Percentiles rank a stretch among this genome's conserved stretches.
Conservation (phyloP, 2,329 filamentous ascomycete genomes). For the Alternaria solani region DNA sequence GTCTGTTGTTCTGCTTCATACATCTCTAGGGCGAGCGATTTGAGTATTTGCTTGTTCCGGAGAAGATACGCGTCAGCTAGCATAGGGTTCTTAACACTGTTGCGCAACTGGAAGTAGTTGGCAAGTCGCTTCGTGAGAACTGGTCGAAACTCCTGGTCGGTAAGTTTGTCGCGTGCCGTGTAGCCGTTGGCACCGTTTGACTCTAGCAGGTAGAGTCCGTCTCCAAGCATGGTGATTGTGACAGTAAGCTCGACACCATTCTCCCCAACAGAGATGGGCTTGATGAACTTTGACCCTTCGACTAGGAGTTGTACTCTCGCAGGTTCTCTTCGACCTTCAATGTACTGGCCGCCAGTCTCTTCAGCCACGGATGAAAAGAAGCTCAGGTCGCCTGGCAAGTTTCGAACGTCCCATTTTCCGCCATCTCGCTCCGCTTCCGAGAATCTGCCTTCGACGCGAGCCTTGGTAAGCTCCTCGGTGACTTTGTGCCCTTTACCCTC, state of each 20-base stretch:
- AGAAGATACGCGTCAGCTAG: constrained; percentile 75
- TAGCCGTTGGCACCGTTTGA: constrained; percentile 73
- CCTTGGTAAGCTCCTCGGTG: constrained; percentile 86
- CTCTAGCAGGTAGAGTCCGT: constrained; percentile 65
- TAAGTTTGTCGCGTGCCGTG: constrained; percentile 77
- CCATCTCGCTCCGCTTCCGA: constrained; percentile 83
- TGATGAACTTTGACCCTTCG: constrained; percentile 72
- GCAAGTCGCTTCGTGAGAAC: constrained; percentile 78
- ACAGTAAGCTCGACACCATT: constrained; percentile 74
- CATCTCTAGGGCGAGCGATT: constrained; percentile 70
- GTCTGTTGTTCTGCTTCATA: constrained; percentile 64
- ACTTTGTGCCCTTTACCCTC: constrained; percentile 79
- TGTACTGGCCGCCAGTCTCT: constrained; percentile 68
- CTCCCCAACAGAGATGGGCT: constrained; percentile 55
- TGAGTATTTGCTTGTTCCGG: constrained; percentile 79
- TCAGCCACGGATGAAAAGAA: constrained; percentile 75
- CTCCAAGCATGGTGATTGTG: constrained; percentile 65
- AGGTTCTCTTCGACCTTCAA: constrained; percentile 71
- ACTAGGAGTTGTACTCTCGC: constrained; percentile 77
- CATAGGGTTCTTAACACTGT: constrained; percentile 70
- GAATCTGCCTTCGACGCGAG: constrained; percentile 84
- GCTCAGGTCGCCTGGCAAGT: constrained; percentile 63
- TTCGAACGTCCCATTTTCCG: constrained; percentile 80
- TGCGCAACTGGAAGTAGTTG: constrained; percentile 74
- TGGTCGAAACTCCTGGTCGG: constrained; percentile 74